Percentiles rank a stretch among this genome's conserved stretches.
These are phyloP conservation scores for Exophiala mesophila DNA, from an alignment of 2,329 filamentous ascomycete species.

Conservation along the genomic window DNA sequence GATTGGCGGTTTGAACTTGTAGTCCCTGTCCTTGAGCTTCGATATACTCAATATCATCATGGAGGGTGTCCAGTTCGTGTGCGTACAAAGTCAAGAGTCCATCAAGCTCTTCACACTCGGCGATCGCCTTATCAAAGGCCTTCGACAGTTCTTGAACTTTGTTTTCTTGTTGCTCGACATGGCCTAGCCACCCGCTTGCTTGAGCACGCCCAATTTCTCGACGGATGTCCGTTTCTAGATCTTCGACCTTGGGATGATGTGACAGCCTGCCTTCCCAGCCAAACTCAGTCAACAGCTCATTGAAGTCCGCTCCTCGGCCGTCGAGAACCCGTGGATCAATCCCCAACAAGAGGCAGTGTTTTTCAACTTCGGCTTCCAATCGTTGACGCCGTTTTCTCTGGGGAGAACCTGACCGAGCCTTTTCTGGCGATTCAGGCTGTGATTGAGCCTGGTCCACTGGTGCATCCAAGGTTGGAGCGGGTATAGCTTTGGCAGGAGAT, in stretches of 20 bases:
- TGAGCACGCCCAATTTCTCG: constrained; percentile 86
- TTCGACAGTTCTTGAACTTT: constrained; percentile 79
- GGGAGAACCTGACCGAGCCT: constrained; percentile 31
- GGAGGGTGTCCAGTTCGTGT: constrained; percentile 91
- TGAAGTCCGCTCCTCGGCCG: constrained; percentile 71
- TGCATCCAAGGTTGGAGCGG: constrained; percentile 10
- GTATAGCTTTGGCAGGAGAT: constrained; percentile 7
- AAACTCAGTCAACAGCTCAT: constrained; percentile 76
- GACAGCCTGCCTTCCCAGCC: constrained; percentile 80
- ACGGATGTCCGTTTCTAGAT: constrained; percentile 76
- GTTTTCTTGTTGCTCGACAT: constrained; percentile 80
- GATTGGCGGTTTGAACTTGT: constrained; percentile 94
- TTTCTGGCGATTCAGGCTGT: constrained; percentile 31
- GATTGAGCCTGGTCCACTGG: constrained; percentile 33
- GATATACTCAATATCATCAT: constrained; percentile 94
- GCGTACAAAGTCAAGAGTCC: constrained; percentile 90
- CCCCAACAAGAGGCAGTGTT: constrained; percentile 71
- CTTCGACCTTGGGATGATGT: constrained; percentile 69
- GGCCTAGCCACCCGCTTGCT: constrained; percentile 84
- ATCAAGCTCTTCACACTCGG: constrained; percentile 93
- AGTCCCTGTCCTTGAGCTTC: constrained; percentile 95
- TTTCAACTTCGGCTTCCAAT: constrained; percentile 67
- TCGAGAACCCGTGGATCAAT: constrained; percentile 74
- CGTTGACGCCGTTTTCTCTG: constrained; percentile 57
- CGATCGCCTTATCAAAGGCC: constrained; percentile 83